Conservation (phyloP, 805 yeast genomes). For the Ogataea paraovalis region DNA sequence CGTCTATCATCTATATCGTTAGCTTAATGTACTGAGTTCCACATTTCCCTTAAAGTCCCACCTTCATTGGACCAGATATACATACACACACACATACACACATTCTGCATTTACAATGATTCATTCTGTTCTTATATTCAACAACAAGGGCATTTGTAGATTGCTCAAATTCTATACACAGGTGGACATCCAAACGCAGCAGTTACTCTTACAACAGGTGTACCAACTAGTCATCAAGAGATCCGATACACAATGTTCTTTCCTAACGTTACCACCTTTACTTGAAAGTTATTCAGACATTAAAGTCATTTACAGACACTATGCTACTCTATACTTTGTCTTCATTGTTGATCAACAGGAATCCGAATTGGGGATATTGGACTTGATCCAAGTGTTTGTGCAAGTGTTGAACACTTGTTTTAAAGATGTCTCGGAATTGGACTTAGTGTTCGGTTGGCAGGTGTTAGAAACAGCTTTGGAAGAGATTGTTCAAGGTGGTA, state of each 20-base stretch:
- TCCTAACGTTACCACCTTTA: conserved; percentile 84
- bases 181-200: conserved; percentile 80
- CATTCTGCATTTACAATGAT: conserved; percentile 43
- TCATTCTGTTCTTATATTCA: conserved; percentile 82
- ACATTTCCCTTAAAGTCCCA: no score
- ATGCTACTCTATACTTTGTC: conserved; percentile 94
- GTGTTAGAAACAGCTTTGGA: conserved; percentile 85
- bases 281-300: conserved; percentile 64
- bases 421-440: conserved; percentile 91
- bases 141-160: conserved; percentile 87
- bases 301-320: conserved; percentile 87
- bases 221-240: conserved; percentile 71
- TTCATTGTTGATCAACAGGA: conserved; percentile 96
- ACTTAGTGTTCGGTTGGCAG: conserved; percentile 98
- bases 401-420: conserved; percentile 92
- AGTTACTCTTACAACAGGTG: conserved; percentile 74
- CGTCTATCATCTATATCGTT: no score
- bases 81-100: neutral
- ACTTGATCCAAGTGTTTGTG: conserved; percentile 93
- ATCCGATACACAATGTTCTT: conserved; percentile 76
- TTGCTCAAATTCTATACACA: conserved; percentile 89
- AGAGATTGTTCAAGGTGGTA: conserved; percentile 94
- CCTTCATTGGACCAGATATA: no score
- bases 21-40: no score
- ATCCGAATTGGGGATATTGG: conserved; percentile 88